Base-by-base conservation (phyloP, 495 filamentous ascomycete genomes). In the Lentithecium fluviatile region DNA sequence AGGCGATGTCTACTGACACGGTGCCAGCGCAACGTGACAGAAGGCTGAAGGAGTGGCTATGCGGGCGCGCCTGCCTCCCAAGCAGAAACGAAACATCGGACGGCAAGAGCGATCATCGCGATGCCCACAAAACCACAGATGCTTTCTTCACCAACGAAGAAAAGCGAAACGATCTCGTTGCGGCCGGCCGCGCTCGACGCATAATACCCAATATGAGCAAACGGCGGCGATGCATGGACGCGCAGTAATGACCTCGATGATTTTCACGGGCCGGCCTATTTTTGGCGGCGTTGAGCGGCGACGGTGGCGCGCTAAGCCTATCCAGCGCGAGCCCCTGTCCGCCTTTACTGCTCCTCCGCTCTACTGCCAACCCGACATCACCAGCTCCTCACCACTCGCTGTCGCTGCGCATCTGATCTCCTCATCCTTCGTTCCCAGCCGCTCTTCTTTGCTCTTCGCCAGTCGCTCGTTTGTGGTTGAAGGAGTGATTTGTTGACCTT, bases 391-490 rank as follows among this genome's bases (percentile, higher is more conserved):
- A 60, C 40, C 49, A 20, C 49, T 13, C 49, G 1, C 25, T 34
- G 15, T 1, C 23, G 26, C 36, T 52, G 2, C 19, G 49, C 34
- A 32, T 12, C 52, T 42, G 23, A 0, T 7, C 43, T 17, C 12
- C 13, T 38, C 6, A 36, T 25, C 24, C 45, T 19, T 59, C 43
- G 48, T 12, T 45, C 52, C 19, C 32, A 19, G 2, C 23, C 47
- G 21, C n/a, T 43, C 20, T 26, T 47, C 19, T n/a, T 60, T 52
- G 25, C 62, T 48, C 58, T 62, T 59, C 43, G 38, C 40, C 58
- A 58, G 64, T 66, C 64, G 48, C 58, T 66, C 64, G 58, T 66
- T 66, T 47, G 43, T 46, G 24, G 47, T 40, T 26, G 53, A 58
- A 58, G 52, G 53, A 62, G 15, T 24, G 19, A 43, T 19, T 29